Evolutionary conservation across 2,329 filamentous ascomycete species (phyloP), one percentile per base, ranked within the genome.

Genomic region (Mollisia scopiformis): DNA sequence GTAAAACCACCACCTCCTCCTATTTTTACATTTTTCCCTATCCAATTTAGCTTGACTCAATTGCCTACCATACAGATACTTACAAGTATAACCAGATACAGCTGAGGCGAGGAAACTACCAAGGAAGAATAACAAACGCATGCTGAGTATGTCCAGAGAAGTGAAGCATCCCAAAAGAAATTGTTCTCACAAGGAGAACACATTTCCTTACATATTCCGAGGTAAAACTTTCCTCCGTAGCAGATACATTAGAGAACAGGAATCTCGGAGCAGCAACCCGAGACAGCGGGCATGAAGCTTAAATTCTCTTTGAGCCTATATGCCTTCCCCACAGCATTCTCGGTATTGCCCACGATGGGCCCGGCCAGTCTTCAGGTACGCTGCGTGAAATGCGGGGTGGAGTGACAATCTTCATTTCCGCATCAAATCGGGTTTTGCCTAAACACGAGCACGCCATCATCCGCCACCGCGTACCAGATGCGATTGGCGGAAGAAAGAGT

Each of bases 1-100:
- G 83, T 77, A 66, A 86, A 86, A 31, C 84, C 84, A 55, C 84
- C 83, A 14, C 84, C 84, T 16, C 82, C 66, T 11, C 55, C 57
- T 43, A 55, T 56, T 31, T 50, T 51, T 1, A 60, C 55, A 41
- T 58, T 23, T 51, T 52, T 47, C 56, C 52, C 50, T 59, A 6
- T 14, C 30, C 27, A 3, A 28, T 33, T 51, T 49, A 57, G 46
- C 23, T 8, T 39, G 21, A 21, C 39, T 3, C 19, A 25, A 1
- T 14, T 10, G 4, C 33, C 2, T 19, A 30, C 3, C 19, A 21
- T 39, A 16, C 25, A 37, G 7, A 23, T 23, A 30, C 33, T 43
- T 51, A 54, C 57, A 55, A 21, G 52, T 55, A 37, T 55, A 59
- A n/a, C 50, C 57, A 41, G 57, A 59, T 14, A 51, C 52, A 16